Evolutionary conservation across 2,329 filamentous ascomycete genomes (phyloP).

Genomic region (Talaromyces sp.): DNA sequence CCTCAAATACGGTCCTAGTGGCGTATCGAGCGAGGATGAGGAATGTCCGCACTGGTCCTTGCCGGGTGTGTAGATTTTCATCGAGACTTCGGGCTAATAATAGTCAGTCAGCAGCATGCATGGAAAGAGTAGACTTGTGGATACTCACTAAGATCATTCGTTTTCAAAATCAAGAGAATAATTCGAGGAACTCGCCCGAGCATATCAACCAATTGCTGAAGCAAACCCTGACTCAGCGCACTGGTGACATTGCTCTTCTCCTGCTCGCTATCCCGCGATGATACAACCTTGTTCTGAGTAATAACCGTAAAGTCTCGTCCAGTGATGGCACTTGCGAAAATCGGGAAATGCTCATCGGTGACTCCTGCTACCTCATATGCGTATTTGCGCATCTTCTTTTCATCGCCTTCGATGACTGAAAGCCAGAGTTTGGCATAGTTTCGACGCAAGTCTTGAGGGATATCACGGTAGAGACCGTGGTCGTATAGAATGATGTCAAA

Average conservation of each 20-base stretch:
- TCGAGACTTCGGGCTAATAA: conserved; percentile 73
- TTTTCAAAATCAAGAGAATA: conserved; percentile 93
- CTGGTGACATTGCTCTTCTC: conserved; percentile 87
- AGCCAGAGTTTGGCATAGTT: conserved; percentile 98
- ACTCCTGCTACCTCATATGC: conserved; percentile 86
- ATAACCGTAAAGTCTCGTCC: conserved; percentile 85
- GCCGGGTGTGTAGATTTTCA: conserved; percentile 65
- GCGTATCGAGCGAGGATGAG: conserved; percentile 65
- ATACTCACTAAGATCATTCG: conserved; percentile 78
- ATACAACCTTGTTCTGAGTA: conserved; percentile 55
- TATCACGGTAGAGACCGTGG: conserved; percentile 93
- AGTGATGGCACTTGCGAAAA: conserved; percentile 95
- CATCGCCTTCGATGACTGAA: conserved; percentile 86
- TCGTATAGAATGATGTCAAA: conserved; percentile 97
- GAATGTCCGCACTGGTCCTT: conserved; percentile 62
- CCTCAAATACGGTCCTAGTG: conserved; percentile 61
- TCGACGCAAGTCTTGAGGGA: conserved; percentile 72
- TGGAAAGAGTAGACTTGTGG: not conserved
- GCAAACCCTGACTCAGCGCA: conserved; percentile 80
- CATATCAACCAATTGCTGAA: conserved; percentile 83
- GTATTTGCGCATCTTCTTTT: conserved; percentile 81
- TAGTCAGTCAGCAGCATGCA: conserved; percentile 4
- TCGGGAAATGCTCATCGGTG: conserved; percentile 82
- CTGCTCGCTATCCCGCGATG: conserved; percentile 60
- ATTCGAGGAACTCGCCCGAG: conserved; percentile 86